Conservation (phyloP, 2,329 filamentous ascomycete genomes). For the Fusarium sp. region DNA sequence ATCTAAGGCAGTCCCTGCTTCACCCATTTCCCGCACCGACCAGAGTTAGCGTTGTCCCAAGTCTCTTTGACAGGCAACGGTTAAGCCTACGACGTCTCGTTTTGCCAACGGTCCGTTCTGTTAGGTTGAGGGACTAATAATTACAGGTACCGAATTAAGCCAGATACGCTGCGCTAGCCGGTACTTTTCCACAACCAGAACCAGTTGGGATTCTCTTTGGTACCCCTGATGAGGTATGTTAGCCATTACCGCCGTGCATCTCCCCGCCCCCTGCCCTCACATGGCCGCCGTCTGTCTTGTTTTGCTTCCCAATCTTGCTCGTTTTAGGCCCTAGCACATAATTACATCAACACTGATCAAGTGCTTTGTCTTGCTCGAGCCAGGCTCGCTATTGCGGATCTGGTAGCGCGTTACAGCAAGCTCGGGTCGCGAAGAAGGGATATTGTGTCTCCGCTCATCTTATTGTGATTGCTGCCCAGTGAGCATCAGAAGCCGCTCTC, state of each 20-base stretch:
- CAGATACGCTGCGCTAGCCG: background rate
- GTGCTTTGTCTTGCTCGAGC: background rate
- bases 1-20: conserved; percentile 22
- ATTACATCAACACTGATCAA: conserved; percentile 5
- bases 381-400: conserved; percentile 2
- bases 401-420: conserved; percentile 1
- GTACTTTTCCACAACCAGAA: background rate
- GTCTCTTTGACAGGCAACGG: conserved; percentile 40
- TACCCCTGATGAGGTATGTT: background rate
- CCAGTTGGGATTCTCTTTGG: background rate
- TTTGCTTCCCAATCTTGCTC: conserved; percentile 25
- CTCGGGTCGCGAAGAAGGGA: conserved; percentile 5
- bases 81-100: conserved; percentile 33
- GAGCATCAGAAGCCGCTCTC: conserved; percentile 7
- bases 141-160: background rate
- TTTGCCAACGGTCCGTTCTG: conserved; percentile 30
- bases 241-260: conserved; percentile 21
- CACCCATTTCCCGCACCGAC: conserved; percentile 31
- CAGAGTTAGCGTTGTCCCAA: conserved; percentile 37
- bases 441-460: conserved; percentile 6
- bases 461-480: conserved; percentile 23
- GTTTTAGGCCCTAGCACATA: conserved; percentile 20
- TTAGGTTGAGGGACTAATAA: conserved; percentile 6
- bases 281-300: conserved; percentile 31
- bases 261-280: conserved; percentile 31